Evolutionary conservation across 345 rosid species (phyloP).

Genomic region (Iberis pinnata): DNA sequence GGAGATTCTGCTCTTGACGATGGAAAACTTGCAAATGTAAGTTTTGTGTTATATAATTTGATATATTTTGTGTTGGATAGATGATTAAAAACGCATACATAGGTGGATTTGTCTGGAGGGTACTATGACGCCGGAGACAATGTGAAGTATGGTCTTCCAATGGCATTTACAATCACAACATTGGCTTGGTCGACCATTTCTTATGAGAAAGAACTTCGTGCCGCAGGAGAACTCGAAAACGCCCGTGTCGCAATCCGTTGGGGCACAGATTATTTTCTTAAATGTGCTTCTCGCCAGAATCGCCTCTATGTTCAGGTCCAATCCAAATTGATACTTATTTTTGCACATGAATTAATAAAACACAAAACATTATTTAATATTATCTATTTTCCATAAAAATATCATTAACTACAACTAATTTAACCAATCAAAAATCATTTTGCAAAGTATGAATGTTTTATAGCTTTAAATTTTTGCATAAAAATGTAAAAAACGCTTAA

Average conservation of each 20-base stretch:
- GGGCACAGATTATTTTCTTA: slow-evolving; percentile 93
- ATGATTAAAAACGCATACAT: background rate
- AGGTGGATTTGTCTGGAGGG: slow-evolving; percentile 81
- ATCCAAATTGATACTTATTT: background rate
- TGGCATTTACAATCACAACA: slow-evolving; percentile 88
- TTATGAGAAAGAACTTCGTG: slow-evolving; percentile 42
- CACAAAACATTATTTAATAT: too few species aligned
- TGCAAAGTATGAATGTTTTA: too few species aligned
- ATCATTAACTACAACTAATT: too few species aligned
- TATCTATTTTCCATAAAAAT: too few species aligned
- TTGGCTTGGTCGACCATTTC: slow-evolving; percentile 61
- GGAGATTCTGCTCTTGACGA: slow-evolving; percentile 85
- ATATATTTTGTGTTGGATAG: background rate
- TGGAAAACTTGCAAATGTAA: slow-evolving; percentile 58
- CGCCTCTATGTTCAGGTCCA: slow-evolving; percentile 65
- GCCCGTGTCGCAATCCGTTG: slow-evolving; percentile 55
- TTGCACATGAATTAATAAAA: too few species aligned
- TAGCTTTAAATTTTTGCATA: too few species aligned
- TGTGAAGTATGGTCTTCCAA: slow-evolving; percentile 76
- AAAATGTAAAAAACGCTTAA: too few species aligned
- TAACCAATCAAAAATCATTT: too few species aligned
- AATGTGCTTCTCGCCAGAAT: slow-evolving; percentile 40
- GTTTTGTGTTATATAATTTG: slow-evolving; percentile 8
- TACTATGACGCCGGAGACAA: slow-evolving; percentile 94
- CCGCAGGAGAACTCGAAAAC: slow-evolving; percentile 45